Evolutionary conservation across 2,329 filamentous ascomycete species (phyloP).

Genomic region (Allantophomopsis lycopodina): DNA sequence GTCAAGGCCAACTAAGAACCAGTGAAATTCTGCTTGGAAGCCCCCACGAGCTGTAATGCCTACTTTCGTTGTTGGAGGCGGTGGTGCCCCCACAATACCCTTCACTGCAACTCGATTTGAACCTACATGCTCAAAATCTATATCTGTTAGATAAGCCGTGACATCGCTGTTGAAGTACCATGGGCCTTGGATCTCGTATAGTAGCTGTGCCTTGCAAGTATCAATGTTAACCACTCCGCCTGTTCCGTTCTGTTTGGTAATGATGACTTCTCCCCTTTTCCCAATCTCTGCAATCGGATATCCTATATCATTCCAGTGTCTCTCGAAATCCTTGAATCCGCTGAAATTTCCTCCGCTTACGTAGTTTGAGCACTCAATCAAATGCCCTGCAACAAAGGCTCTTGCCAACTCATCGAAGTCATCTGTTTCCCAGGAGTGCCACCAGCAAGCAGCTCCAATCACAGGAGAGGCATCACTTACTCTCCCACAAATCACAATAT

Average conservation of each 20-base stretch:
- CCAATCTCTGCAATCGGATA: constrained; percentile 5
- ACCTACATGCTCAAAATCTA: constrained; percentile 28
- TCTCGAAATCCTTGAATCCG: constrained; percentile 16
- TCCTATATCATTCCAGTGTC: constrained; percentile 7
- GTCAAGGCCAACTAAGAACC: constrained; percentile 28
- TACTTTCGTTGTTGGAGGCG: constrained; percentile 22
- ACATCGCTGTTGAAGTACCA: constrained; percentile 19
- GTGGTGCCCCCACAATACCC: constrained; percentile 18
- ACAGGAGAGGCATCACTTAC: constrained; percentile 27
- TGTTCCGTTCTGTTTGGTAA: constrained; percentile 4
- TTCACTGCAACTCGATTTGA: constrained; percentile 17
- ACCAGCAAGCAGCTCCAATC: constrained; percentile 25
- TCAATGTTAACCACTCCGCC: constrained; percentile 8
- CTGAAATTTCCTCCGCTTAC: constrained; percentile 7
- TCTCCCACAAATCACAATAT: constrained; percentile 27
- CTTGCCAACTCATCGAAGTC: constrained; percentile 22
- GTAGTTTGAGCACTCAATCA: constrained; percentile 15
- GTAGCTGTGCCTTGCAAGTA: constrained; percentile 18
- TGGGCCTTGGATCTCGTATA: constrained; percentile 24
- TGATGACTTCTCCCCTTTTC: constrained; percentile 2
- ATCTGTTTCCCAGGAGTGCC: constrained; percentile 25
- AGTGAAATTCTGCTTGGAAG: constrained; percentile 29
- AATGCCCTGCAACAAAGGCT: constrained; percentile 16
- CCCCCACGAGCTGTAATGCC: constrained; percentile 28
- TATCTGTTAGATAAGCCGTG: constrained; percentile 14